Evolutionary conservation across 176 grass and related monocot species (phyloP), one percentile per base, ranked within the genome.

Genomic region (Eremochloa ophiuroides): DNA sequence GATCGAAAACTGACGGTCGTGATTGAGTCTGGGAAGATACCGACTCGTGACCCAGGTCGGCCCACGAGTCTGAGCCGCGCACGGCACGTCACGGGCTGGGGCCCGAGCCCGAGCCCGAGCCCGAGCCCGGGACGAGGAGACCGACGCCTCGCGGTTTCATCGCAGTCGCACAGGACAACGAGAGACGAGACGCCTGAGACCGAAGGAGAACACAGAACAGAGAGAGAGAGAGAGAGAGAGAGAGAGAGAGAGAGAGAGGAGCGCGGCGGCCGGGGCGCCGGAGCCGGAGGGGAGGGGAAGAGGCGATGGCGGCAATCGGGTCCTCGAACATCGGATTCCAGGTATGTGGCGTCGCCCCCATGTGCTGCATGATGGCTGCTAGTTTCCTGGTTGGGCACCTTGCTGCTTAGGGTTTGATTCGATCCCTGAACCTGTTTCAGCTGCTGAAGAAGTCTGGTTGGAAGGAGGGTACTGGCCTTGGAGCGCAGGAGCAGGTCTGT

Each of bases 391-490:
- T 56, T 9, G 16, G 43, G 0, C 35, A 2, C 12, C 20, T 23
- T 10, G 44, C 58, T 71, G 27, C 61, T 73, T 96, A 90, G 84
- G 84, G 85, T 93, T 91, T 75, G 80, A 59, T 70, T 79, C 46
- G 26, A 47, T 47, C 23, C 39, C 31, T 82, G 30, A 50, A 58
- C 61, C 13, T 69, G 33, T 15, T 77, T 75, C 85, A 95, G 96
- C 79, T 99, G 44, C 79, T 99, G 55, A 99, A 95, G 91, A 99
- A 99, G 73, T 90, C 84, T 3, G 87, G 96, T 10, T 99, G 93
- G 93, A 95, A 91, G 91, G 96, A 98, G 83, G 96, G 96, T 41
- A 98, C 93, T 18, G 96, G 93, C 20, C 96, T 98, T 39, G 90
- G 96, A 13, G 92, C 92, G 50, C 80, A 87, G 67, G 95, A 98